These are phyloP conservation scores for Bonia amplexicaulis DNA, from an alignment of 176 grass and related monocot genomes.

Conservation along the genomic window DNA sequence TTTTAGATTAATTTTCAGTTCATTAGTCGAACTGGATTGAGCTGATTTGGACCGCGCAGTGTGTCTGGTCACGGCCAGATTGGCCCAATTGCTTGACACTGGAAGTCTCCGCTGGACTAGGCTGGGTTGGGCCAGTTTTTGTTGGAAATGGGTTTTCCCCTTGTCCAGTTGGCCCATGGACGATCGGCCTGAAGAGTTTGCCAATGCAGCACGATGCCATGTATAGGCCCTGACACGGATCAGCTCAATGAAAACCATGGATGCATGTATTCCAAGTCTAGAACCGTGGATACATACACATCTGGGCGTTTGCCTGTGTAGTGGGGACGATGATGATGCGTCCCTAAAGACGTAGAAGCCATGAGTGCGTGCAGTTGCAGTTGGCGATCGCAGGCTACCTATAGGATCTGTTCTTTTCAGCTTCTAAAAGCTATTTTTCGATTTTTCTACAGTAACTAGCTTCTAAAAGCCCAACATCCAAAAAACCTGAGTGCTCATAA, in stretches of 20 bases:
- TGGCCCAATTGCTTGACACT: fast-evolving
- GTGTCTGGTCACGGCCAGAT: neutral
- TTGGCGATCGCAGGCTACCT: neutral
- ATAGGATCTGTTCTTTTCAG: too few relatives aligned
- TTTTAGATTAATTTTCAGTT: too few relatives aligned
- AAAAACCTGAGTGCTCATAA: too few relatives aligned
- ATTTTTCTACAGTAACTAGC: too few relatives aligned
- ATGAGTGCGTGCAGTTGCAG: neutral
- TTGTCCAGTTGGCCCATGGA: neutral
- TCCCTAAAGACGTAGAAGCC: neutral
- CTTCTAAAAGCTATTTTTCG: too few relatives aligned
- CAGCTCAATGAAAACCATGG: neutral
- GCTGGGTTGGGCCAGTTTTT: neutral
- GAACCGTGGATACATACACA: neutral
- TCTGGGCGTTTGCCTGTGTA: neutral
- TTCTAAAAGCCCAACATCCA: too few relatives aligned
- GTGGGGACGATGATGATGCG: neutral
- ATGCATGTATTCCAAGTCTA: neutral
- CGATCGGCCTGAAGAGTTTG: neutral
- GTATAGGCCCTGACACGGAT: neutral
- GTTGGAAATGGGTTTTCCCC: neutral
- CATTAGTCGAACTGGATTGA: too few relatives aligned
- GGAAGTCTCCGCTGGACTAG: neutral
- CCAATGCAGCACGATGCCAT: neutral
- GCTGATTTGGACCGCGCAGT: neutral